phyloP scores from a whole-genome alignment of 257 asterid genomes.

The Paulownia fortunei region DNA sequence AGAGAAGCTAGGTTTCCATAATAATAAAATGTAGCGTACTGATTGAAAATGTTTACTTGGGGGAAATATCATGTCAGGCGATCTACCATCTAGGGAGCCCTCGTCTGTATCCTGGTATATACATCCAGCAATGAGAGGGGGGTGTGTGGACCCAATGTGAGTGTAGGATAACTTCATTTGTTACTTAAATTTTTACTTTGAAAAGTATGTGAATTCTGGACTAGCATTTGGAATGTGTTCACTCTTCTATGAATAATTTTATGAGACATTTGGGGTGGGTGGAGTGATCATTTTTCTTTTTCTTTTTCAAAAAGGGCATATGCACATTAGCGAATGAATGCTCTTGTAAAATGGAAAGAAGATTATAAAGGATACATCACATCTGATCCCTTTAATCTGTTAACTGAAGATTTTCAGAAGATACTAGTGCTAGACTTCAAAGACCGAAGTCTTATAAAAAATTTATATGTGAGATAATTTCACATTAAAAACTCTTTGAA shows the following conservation, averaged over 20 bases:
- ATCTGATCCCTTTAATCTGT: neutral
- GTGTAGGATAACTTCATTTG: too few relatives aligned
- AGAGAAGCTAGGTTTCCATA: neutral
- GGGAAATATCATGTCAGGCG: neutral
- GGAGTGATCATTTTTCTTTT: neutral
- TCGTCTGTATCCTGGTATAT: neutral
- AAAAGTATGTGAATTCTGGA: neutral
- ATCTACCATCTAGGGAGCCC: neutral
- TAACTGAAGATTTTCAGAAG: neutral
- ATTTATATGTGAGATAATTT: neutral
- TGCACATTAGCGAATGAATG: too few relatives aligned
- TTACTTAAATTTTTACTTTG: neutral
- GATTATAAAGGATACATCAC: neutral
- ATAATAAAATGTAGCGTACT: neutral
- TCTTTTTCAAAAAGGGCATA: too few relatives aligned
- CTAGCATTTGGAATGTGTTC: neutral
- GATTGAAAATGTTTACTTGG: neutral
- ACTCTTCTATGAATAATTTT: neutral
- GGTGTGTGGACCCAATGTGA: neutral
- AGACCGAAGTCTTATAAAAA: neutral
- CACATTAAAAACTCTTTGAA: neutral
- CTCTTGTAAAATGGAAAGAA: too few relatives aligned
- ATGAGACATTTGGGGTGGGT: neutral
- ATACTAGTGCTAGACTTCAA: neutral
- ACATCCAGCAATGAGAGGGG: neutral